phyloP scores from a whole-genome alignment of 441 rosid species.

The Pelargonium myrrhifolium region DNA sequence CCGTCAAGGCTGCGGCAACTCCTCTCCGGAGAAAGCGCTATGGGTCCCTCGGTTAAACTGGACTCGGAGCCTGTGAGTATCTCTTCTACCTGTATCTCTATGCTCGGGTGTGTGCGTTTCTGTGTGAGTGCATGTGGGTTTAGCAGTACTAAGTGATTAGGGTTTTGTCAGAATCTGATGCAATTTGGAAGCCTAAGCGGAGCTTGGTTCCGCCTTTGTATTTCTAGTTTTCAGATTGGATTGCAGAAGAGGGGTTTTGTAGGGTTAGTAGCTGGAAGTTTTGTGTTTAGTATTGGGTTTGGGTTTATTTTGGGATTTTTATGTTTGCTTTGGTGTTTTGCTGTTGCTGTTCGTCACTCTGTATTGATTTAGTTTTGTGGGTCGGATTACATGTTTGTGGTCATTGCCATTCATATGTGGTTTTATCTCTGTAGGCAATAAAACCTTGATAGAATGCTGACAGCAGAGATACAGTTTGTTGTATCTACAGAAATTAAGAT shows the following conservation, averaged over 20 bases:
- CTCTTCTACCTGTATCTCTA: not conserved
- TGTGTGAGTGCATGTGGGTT: slow-evolving; percentile 8
- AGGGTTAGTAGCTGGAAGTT: not conserved
- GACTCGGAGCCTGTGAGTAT: slow-evolving; percentile 86
- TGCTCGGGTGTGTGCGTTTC: not conserved
- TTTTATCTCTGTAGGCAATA: not conserved
- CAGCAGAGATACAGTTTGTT: not conserved
- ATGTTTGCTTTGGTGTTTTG: not conserved
- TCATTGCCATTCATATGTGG: not conserved
- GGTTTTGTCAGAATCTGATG: slow-evolving; percentile 9
- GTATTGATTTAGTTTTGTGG: not conserved
- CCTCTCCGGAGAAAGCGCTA: slow-evolving; percentile 71
- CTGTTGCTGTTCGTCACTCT: not conserved
- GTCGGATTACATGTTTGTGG: not conserved
- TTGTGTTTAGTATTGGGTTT: not conserved
- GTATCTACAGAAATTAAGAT: not conserved
- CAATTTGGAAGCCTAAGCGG: not conserved
- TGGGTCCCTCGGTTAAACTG: slow-evolving; percentile 69
- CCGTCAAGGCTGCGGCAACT: slow-evolving; percentile 92
- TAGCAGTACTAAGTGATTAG: not conserved
- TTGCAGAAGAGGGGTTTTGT: not conserved
- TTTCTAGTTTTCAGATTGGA: not conserved
- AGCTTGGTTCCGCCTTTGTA: not conserved
- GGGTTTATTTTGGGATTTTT: not conserved
- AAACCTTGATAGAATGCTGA: not conserved